These are phyloP conservation scores for Purpureocillium lavendulum DNA, from an alignment of 2,329 filamentous ascomycete genomes.

Conservation along the genomic window DNA sequence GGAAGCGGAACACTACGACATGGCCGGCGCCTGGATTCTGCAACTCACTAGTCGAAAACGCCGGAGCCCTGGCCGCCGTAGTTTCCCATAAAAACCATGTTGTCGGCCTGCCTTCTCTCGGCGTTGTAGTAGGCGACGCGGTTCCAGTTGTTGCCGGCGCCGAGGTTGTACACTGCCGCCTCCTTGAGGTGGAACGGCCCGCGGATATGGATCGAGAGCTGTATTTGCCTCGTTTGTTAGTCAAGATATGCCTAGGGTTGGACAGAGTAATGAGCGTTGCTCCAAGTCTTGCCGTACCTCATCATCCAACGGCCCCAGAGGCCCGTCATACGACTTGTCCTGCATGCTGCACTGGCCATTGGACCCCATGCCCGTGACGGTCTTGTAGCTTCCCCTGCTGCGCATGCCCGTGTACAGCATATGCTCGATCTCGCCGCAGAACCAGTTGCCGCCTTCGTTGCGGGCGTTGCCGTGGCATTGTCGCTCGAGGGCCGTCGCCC, in stretches of 20 bases:
- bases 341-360: conserved; percentile 45
- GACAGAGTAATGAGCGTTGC: too few species aligned
- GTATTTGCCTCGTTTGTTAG: background rate
- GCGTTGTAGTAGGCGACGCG: conserved; percentile 38
- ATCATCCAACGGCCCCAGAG: conserved; percentile 59
- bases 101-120: conserved; percentile 26
- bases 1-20: too few species aligned
- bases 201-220: conserved; percentile 67
- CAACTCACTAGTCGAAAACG: conserved; percentile 33
- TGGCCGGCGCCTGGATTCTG: too few species aligned
- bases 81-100: conserved; percentile 40
- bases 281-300: conserved; percentile 54
- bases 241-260: too few species aligned
- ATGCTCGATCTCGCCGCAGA: conserved; percentile 54
- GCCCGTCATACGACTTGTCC: conserved; percentile 46
- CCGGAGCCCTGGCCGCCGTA: conserved; percentile 35
- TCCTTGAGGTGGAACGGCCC: conserved; percentile 60
- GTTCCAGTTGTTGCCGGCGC: conserved; percentile 19
- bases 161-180: conserved; percentile 58
- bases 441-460: conserved; percentile 50
- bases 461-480: conserved; percentile 25
- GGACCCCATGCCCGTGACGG: conserved; percentile 51
- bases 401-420: conserved; percentile 61
- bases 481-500: conserved; percentile 21
- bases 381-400: conserved; percentile 53